These are phyloP conservation scores for Chytriomyces hyalinus DNA, from an alignment of 192 early-diverging fungal species.

Conservation along the genomic window DNA sequence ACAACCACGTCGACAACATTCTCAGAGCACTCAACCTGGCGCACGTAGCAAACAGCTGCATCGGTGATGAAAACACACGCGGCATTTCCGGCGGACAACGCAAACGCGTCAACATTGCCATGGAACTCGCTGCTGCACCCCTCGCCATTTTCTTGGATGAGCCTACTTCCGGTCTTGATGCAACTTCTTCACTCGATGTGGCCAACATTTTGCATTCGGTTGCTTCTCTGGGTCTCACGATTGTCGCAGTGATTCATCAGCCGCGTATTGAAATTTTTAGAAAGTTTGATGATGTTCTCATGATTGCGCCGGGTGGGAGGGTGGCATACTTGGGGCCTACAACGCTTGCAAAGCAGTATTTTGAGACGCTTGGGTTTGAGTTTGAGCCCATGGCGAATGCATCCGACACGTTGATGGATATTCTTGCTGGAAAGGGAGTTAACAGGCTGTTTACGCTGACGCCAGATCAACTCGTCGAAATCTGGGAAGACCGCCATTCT, in stretches of 20 bases:
- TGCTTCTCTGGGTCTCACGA: constrained; percentile 65
- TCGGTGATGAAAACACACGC: constrained; percentile 68
- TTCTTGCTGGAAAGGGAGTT: constrained; percentile 46
- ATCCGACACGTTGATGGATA: constrained; percentile 58
- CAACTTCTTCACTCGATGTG: constrained; percentile 68
- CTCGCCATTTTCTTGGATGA: constrained; percentile 73
- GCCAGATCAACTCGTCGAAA: constrained; percentile 30
- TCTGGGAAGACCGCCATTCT: constrained; percentile 40
- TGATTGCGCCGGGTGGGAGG: constrained; percentile 73
- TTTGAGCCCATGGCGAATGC: constrained; percentile 45
- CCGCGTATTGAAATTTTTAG: constrained; percentile 67
- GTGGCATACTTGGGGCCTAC: constrained; percentile 69
- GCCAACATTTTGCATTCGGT: constrained; percentile 63
- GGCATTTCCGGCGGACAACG: constrained; percentile 77
- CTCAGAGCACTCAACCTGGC: constrained; percentile 40
- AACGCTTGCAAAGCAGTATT: constrained; percentile 34
- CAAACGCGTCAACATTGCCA: constrained; percentile 80
- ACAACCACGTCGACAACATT: constrained; percentile 35
- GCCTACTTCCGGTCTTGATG: constrained; percentile 74
- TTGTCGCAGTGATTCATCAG: constrained; percentile 78
- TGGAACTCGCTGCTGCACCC: constrained; percentile 69
- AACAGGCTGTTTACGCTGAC: constrained; percentile 28
- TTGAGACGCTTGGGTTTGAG: constrained; percentile 47
- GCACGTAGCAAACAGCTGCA: constrained; percentile 58
- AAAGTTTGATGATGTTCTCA: constrained; percentile 73